Base-by-base conservation (phyloP, 768 basidiomycete genomes). In the Hygrocybe punicea region DNA sequence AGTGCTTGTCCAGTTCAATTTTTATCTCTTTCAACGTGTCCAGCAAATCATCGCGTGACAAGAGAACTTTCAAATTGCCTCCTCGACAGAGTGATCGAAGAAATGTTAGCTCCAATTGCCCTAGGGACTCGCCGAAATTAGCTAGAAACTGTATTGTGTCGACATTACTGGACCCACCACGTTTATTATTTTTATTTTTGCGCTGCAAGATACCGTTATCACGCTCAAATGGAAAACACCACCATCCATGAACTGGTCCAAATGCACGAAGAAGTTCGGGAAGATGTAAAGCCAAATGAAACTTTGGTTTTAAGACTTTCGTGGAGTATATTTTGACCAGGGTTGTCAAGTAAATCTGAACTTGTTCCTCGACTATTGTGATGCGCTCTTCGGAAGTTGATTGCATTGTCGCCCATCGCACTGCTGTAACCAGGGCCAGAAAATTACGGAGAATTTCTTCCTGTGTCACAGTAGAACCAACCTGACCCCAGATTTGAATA, bases 221-320 rank as follows among this genome's bases (percentile, higher is more conserved):
- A 2, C 65, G 14, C 53, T 74, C 65, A 40, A 71, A 70, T 2
- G 68, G 67, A 51, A 72, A 75, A 44, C 68, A 65, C 66, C 75
- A 71, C 72, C 71, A 74, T 0, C 63, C 62, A 56, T 70, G 65
- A 29, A 67, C 58, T 4, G 73, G 75, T 0, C 76, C 73, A 55
- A 68, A 75, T 9, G 55, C 24, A 0, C 11, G 11, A 1, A 74
- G 48, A 48, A 67, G 71, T 2, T 64, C 57, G 2, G 59, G 29
- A 1, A 73, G 50, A 40, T 77, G 75, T 6, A 75, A 51, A 1
- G 69, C 60, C 25, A 64, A 50, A 49, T 77, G 73, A 51, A 75
- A 68, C 37, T 73, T 73, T 1, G 66, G 70, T 6, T 49, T 17
- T 37, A 65, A 55, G 1, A 11, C n/a, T 10, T 65, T 61, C 1